A percentile compares a stretch with the other conserved stretches of the same genome.
Evolutionary conservation across 305 asterid species (phyloP).

Genomic region (Petunia hybrid): DNA sequence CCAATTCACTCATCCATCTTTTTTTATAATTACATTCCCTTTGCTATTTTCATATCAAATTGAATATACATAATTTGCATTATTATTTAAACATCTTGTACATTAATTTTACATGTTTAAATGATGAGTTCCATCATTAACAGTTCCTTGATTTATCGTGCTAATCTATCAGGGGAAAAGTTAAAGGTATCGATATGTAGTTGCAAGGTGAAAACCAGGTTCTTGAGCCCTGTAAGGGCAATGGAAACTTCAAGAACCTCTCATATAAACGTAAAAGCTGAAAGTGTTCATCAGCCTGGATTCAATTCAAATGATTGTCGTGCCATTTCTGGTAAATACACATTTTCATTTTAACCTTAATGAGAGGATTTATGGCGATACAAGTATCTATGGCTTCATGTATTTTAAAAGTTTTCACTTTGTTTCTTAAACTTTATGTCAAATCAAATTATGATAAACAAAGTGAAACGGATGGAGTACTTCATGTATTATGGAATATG

Average conservation of each 20-base stretch:
- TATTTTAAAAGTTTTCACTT: neutral
- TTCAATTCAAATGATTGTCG: conserved; percentile 45
- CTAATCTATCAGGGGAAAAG: conserved; percentile 34
- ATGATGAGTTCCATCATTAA: conserved; percentile 22
- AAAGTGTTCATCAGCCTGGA: conserved; percentile 35
- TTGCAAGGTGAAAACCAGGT: conserved; percentile 47
- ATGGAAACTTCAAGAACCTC: conserved; percentile 64
- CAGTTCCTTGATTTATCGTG: neutral
- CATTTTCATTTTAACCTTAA: neutral
- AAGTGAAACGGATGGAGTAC: no score
- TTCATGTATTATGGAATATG: neutral
- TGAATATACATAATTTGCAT: neutral
- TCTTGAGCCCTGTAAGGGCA: conserved; percentile 64
- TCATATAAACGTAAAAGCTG: conserved; percentile 46
- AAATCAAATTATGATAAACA: no score
- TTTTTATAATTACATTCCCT: neutral
- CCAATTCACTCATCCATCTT: neutral
- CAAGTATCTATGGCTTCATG: neutral
- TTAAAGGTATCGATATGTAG: conserved; percentile 43
- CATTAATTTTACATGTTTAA: neutral
- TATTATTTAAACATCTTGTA: neutral
- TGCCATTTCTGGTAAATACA: conserved; percentile 46
- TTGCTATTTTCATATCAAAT: neutral
- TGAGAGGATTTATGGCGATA: neutral
- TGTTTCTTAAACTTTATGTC: no score